Evolutionary conservation across 495 filamentous ascomycete genomes (phyloP).

Genomic region (Peziza echinospora): DNA sequence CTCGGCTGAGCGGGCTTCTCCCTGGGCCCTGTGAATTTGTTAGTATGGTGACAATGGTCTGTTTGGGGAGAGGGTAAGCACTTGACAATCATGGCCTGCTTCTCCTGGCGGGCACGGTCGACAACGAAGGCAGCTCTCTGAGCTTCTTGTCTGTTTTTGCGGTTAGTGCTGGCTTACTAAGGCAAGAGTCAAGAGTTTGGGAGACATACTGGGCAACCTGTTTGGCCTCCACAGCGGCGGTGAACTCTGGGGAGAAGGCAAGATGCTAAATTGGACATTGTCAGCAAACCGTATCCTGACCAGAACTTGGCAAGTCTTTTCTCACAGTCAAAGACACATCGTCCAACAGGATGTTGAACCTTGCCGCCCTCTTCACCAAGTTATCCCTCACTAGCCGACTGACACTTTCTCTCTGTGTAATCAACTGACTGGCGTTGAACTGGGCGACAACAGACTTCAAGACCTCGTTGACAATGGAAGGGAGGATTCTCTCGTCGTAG

Average conservation of each 20-base stretch:
- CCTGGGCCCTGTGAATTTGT: no score
- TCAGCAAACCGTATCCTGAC: constrained; percentile 20
- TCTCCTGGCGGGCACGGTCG: constrained; percentile 97
- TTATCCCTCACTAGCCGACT: constrained; percentile 80
- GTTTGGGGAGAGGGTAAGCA: no score
- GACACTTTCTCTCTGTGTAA: constrained; percentile 95
- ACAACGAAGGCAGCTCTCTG: constrained; percentile 94
- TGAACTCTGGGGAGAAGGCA: constrained; percentile 98
- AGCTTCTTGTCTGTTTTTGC: constrained; percentile 48
- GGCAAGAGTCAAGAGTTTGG: not conserved
- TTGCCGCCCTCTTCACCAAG: constrained; percentile 66
- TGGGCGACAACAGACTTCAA: constrained; percentile 96
- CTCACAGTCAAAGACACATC: constrained; percentile 97
- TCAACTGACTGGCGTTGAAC: constrained; percentile 96
- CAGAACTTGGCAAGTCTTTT: constrained; percentile 42
- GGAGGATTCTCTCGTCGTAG: constrained; percentile 91
- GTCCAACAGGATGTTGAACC: constrained; percentile 92
- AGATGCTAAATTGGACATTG: no score
- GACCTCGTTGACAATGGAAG: constrained; percentile 96
- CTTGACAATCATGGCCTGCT: constrained; percentile 96
- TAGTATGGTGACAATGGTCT: no score
- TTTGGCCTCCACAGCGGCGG: constrained; percentile 94
- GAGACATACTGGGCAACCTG: constrained; percentile 57
- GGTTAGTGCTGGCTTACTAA: not conserved
- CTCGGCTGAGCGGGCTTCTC: constrained; percentile 94